phyloP scores from a whole-genome alignment of 768 basidiomycete genomes.

The Podaxis mareebaensis region DNA sequence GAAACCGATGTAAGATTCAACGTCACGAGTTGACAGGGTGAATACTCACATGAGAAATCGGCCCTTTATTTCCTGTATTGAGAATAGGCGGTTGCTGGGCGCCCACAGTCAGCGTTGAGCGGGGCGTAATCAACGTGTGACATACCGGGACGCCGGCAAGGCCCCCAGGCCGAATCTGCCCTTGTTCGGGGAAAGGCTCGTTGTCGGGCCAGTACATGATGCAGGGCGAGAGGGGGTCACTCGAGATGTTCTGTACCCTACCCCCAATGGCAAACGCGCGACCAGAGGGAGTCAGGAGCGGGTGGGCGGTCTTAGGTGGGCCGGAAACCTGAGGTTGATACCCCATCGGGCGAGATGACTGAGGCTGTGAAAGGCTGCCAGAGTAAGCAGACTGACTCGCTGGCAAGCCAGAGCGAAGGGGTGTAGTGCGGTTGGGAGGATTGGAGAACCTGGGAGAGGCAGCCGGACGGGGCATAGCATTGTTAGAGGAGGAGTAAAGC shows the following conservation, averaged over 20 bases:
- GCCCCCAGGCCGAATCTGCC: slow-evolving; percentile 69
- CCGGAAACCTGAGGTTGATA: slow-evolving; percentile 19
- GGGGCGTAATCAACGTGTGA: slow-evolving; percentile 1
- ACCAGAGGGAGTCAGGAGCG: slow-evolving; percentile 82
- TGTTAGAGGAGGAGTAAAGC: slow-evolving; percentile 13
- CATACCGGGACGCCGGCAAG: slow-evolving; percentile 56
- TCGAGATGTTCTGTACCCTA: slow-evolving; percentile 76
- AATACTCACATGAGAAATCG: slow-evolving; percentile 76
- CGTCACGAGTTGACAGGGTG: slow-evolving; percentile 20
- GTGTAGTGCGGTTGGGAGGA: slow-evolving; percentile 11
- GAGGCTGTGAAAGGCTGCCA: slow-evolving; percentile 16
- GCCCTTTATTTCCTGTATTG: slow-evolving; percentile 87
- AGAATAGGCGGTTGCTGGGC: slow-evolving; percentile 79
- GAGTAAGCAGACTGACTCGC: background rate
- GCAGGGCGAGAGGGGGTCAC: slow-evolving; percentile 69
- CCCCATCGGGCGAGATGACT: slow-evolving; percentile 15
- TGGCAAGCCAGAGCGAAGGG: slow-evolving; percentile 7
- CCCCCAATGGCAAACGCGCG: slow-evolving; percentile 76
- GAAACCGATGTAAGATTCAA: slow-evolving; percentile 18
- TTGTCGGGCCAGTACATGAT: slow-evolving; percentile 94
- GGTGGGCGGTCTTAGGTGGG: slow-evolving; percentile 52
- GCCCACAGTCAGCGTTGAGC: slow-evolving; percentile 15
- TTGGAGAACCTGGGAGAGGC: slow-evolving; percentile 22
- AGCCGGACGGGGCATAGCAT: slow-evolving; percentile 8
- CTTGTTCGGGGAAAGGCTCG: slow-evolving; percentile 77